Evolutionary conservation across 2,329 filamentous ascomycete genomes (phyloP).

Genomic region (Microdochium paspali): DNA sequence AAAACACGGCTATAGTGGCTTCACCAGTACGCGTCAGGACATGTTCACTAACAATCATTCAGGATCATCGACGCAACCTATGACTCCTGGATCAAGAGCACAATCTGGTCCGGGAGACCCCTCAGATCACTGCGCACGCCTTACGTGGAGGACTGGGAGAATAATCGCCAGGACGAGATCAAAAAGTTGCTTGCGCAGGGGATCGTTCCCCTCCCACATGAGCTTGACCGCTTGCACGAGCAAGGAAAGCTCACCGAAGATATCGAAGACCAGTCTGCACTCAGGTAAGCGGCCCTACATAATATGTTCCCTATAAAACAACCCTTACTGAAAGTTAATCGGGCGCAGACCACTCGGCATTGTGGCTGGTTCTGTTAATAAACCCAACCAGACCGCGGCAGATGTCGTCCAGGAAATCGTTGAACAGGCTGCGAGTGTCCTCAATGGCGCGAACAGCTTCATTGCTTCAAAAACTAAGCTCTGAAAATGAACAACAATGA

Average conservation of each 20-base stretch:
- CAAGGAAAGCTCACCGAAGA: conserved; percentile 4
- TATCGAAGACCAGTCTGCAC: conserved; percentile 4
- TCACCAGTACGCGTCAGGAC: too few relatives aligned
- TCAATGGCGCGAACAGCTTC: neutral
- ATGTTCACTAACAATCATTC: neutral
- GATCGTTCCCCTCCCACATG: conserved; percentile 1
- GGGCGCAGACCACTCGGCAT: conserved; percentile 2
- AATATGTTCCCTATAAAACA: neutral
- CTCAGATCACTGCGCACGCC: neutral
- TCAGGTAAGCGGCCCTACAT: conserved; percentile 1
- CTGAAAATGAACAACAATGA: too few relatives aligned
- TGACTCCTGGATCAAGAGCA: conserved; percentile 1
- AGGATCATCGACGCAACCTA: neutral
- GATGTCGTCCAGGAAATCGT: conserved; percentile 4
- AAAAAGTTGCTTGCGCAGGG: neutral
- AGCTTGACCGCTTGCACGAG: conserved; percentile 4
- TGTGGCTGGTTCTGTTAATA: conserved; percentile 3
- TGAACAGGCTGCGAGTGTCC: neutral
- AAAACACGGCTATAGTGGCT: neutral
- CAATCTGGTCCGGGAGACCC: neutral
- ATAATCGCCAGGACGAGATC: conserved; percentile 1
- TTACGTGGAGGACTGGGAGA: conserved; percentile 1
- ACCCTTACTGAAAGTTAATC: neutral
- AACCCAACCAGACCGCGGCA: conserved; percentile 1
- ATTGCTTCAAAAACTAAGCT: neutral